phyloP scores from a whole-genome alignment of 2,329 filamentous ascomycete species.

The Alternaria incomplexa region DNA sequence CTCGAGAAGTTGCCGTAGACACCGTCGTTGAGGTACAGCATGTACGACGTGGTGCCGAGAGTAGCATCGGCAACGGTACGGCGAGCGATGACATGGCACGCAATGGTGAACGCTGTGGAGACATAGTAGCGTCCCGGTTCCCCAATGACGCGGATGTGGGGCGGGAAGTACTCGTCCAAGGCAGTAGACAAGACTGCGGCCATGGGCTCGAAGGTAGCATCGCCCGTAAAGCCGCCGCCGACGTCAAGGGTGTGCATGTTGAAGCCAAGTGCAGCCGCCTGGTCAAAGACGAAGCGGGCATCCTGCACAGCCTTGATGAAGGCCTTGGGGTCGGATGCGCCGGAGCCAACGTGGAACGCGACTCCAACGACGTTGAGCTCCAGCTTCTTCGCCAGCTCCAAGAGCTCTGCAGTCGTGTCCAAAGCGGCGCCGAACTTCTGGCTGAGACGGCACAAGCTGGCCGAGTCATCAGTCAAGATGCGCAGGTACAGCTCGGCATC shows the following conservation, averaged over 20 bases:
- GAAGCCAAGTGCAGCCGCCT: constrained; percentile 77
- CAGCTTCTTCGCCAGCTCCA: constrained; percentile 79
- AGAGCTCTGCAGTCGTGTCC: constrained; percentile 77
- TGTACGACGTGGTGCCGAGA: constrained; percentile 75
- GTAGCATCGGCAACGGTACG: constrained; percentile 80
- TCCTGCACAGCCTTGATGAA: constrained; percentile 92
- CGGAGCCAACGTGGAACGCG: constrained; percentile 97
- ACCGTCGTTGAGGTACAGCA: constrained; percentile 97
- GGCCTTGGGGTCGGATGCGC: constrained; percentile 88
- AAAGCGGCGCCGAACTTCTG: constrained; percentile 96
- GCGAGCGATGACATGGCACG: constrained; percentile 93
- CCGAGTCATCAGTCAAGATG: constrained; percentile 95
- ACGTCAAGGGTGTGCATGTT: constrained; percentile 88
- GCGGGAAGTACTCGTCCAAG: constrained; percentile 86
- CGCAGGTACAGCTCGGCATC: constrained; percentile 90
- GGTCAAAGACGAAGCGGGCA: constrained; percentile 86
- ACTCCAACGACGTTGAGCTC: constrained; percentile 92
- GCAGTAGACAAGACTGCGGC: constrained; percentile 78
- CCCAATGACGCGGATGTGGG: constrained; percentile 83
- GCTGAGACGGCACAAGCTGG: constrained; percentile 91
- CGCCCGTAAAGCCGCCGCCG: constrained; percentile 88
- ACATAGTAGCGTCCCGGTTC: constrained; percentile 98
- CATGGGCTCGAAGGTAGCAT: constrained; percentile 93
- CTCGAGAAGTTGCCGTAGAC: constrained; percentile 98
- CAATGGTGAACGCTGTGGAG: constrained; percentile 88